Base-by-base conservation (phyloP, 2,329 filamentous ascomycete species). In the Aspergillus luchuensis region DNA sequence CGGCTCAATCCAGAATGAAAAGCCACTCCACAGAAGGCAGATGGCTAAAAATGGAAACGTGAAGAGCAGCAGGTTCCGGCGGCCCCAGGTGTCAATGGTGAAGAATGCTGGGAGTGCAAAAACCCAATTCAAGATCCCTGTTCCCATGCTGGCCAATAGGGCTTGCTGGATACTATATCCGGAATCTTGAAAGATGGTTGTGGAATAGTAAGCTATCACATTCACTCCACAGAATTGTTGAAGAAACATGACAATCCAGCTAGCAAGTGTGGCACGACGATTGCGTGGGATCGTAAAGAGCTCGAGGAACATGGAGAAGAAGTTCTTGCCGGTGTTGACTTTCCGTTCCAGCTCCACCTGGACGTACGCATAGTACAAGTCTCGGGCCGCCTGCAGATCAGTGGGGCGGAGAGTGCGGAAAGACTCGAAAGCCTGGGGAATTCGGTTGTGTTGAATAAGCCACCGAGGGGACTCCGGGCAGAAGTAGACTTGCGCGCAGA, bases 1-100 rank as follows among this genome's bases (percentile, higher is more conserved):
- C 10, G 60, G 69, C 60, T 74, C 80, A 48, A 83, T 82, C 72
- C 76, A 82, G 70, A 84, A 84, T 2, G 78, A 81, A 62, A 83
- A 82, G 1, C 82, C 81, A 0, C 80, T 77, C 71, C 81, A 82
- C 54, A 74, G 79, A 41, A 69, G 61, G 15, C 59, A 66, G 23
- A 81, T 70, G 5, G 76, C 75, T 79, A 90, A 86, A 45, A 88
- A 78, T 0, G 87, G 87, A 67, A 89, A 88, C 0, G 87, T 89
- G 6, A 82, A 81, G 1, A 89, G 76, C 1, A 89, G 78, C 5
- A 89, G 77, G 63, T 86, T 87, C 4, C 87, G 81, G 2, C 88
- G 82, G 5, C 87, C 88, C 66, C 85, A 89, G 0, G 82, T 87
- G 69, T 90, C 87, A 56, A 89, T 89, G 0, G 86, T 89, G 67